These are phyloP conservation scores for Chimonanthus praecox DNA, from an alignment of 164 flowering plant species.

Conservation along the genomic window DNA sequence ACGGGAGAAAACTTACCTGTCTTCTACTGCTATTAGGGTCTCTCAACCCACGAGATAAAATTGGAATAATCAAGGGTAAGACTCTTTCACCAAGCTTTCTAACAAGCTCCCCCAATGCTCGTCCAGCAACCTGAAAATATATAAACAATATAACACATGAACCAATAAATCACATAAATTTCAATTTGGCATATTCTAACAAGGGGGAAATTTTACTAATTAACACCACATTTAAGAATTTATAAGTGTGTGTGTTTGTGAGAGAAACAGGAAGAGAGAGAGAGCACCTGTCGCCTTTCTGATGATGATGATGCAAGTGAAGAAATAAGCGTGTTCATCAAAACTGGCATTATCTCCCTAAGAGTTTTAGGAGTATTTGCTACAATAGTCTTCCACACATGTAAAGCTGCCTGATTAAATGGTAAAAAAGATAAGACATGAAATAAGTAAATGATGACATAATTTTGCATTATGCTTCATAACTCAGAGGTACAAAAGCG, in stretches of 20 bases:
- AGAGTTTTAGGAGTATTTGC: constrained; percentile 98
- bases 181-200: neutral
- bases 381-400: constrained; percentile 99
- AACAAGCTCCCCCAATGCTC: constrained; percentile 94
- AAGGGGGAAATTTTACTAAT: no score
- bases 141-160: neutral
- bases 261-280: no score
- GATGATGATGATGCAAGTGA: constrained; percentile 96
- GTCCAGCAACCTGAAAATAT: constrained; percentile 71
- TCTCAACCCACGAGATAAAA: constrained; percentile 72
- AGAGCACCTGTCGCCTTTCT: constrained; percentile 87
- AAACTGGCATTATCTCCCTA: constrained; percentile 94
- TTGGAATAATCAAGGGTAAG: constrained; percentile 86
- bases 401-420: constrained; percentile 81
- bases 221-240: no score
- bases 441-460: neutral
- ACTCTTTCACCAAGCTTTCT: constrained; percentile 99
- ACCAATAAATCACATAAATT: neutral
- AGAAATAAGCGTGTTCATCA: constrained; percentile 82
- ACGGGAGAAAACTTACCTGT: constrained; percentile 52
- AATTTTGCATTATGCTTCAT: neutral
- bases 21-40: constrained; percentile 72
- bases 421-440: neutral
- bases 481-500: neutral
- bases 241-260: no score